Conservation (phyloP, 805 yeast species). For the Kluyveromyces starmeri region DNA sequence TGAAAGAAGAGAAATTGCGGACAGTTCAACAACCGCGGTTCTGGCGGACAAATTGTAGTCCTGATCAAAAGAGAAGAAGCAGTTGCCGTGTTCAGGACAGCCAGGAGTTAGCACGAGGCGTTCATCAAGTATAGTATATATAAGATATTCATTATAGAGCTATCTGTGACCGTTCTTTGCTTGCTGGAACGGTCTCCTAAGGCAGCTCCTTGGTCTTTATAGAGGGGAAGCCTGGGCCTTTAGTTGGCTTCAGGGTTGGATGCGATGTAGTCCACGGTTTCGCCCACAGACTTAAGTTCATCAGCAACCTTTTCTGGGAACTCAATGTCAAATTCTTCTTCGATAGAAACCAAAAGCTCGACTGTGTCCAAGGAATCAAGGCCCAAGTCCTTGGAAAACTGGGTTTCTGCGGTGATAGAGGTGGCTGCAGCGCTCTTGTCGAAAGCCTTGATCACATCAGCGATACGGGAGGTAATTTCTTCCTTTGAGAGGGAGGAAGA, state of each 20-base stretch:
- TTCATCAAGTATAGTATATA: no score
- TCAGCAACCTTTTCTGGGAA: slow-evolving; percentile 89
- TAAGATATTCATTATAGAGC: no score
- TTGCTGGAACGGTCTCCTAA: no score
- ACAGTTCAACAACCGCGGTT: no score
- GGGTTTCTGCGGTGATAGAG: slow-evolving; percentile 31
- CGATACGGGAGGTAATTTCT: slow-evolving; percentile 75
- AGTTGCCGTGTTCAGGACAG: no score
- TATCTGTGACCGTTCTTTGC: no score
- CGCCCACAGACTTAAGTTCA: slow-evolving; percentile 86
- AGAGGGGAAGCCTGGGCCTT: slow-evolving; percentile 1
- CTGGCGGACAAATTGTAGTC: no score
- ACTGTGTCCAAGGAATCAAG: slow-evolving; percentile 88
- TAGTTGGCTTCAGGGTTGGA: slow-evolving; percentile 46
- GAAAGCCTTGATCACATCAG: slow-evolving; percentile 64
- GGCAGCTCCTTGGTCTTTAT: no score
- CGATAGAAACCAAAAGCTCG: slow-evolving; percentile 92
- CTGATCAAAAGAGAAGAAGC: no score
- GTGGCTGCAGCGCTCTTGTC: slow-evolving; percentile 49
- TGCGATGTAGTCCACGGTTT: slow-evolving; percentile 80
- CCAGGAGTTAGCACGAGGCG: no score
- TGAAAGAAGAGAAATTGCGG: no score
- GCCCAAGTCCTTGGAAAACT: slow-evolving; percentile 47
- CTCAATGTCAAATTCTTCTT: slow-evolving; percentile 81
- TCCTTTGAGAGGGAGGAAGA: slow-evolving; percentile 60